Conservation (phyloP, 495 filamentous ascomycete genomes). For the Massariosphaeria phaeospora region DNA sequence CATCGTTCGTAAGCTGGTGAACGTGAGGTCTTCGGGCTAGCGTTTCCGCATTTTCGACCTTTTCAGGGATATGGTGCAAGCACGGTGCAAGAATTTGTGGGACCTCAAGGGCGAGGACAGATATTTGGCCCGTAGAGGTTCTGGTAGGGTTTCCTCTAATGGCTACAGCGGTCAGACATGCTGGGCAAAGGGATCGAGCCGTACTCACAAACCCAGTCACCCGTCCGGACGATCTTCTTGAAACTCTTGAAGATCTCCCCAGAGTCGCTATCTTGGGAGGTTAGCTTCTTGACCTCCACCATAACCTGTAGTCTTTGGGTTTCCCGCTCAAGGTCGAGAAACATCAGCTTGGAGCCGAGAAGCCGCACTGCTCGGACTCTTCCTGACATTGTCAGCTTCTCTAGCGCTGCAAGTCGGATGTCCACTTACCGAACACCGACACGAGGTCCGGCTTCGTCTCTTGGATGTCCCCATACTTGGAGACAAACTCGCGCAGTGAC, state of each 20-base stretch:
- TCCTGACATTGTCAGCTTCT: slow-evolving; percentile 46
- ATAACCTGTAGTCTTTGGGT: slow-evolving; percentile 62
- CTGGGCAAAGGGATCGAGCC: slow-evolving; percentile 4
- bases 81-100: slow-evolving; percentile 71
- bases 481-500: slow-evolving; percentile 13
- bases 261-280: slow-evolving; percentile 35
- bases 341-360: slow-evolving; percentile 68
- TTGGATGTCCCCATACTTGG: slow-evolving; percentile 23
- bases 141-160: slow-evolving; percentile 67
- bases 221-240: slow-evolving; percentile 56
- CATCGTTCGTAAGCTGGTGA: slow-evolving; percentile 69
- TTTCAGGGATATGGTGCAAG: slow-evolving; percentile 66
- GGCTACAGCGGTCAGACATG: slow-evolving; percentile 21
- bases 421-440: slow-evolving; percentile 24
- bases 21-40: slow-evolving; percentile 67
- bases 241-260: slow-evolving; percentile 54
- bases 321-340: slow-evolving; percentile 74
- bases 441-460: slow-evolving; percentile 15
- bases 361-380: slow-evolving; percentile 58
- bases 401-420: background rate
- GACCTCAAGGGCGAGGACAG: slow-evolving; percentile 59
- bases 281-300: slow-evolving; percentile 58
- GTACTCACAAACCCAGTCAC: slow-evolving; percentile 71
- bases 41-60: slow-evolving; percentile 60
- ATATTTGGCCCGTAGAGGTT: slow-evolving; percentile 70